These are phyloP conservation scores for Pestalotiopsis sp. DNA, from an alignment of 2,329 filamentous ascomycete genomes.

Conservation along the genomic window DNA sequence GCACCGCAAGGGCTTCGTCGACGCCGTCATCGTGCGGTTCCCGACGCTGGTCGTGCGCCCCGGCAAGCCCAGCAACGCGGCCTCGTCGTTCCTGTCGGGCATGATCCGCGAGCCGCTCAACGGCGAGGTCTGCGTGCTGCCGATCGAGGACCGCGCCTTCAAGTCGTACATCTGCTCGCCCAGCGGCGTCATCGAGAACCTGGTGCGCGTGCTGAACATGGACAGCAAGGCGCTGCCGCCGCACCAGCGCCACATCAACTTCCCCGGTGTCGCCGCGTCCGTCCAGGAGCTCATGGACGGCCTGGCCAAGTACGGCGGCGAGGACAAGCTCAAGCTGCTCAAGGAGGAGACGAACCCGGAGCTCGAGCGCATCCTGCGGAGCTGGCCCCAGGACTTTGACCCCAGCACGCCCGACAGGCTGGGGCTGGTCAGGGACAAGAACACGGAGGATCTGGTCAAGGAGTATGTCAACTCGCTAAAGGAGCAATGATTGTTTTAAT, in stretches of 20 bases:
- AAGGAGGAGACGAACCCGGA: slow-evolving; percentile 56
- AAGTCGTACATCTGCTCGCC: slow-evolving; percentile 58
- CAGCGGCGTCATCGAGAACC: slow-evolving; percentile 53
- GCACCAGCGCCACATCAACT: slow-evolving; percentile 56
- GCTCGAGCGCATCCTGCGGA: slow-evolving; percentile 59
- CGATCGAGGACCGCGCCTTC: slow-evolving; percentile 52
- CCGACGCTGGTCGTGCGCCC: slow-evolving; percentile 65
- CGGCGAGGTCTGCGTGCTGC: slow-evolving; percentile 55
- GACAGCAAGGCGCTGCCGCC: slow-evolving; percentile 41
- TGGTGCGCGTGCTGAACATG: slow-evolving; percentile 47
- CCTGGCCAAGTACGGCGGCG: slow-evolving; percentile 56
- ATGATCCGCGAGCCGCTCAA: slow-evolving; percentile 66
- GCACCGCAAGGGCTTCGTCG: slow-evolving; percentile 59
- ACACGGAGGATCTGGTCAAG: slow-evolving; percentile 56
- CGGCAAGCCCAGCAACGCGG: slow-evolving; percentile 61
- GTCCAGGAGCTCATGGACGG: slow-evolving; percentile 65
- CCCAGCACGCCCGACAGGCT: slow-evolving; percentile 51
- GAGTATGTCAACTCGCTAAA: slow-evolving; percentile 53
- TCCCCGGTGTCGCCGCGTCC: slow-evolving; percentile 59
- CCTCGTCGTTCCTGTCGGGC: slow-evolving; percentile 65
- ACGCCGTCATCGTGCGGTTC: slow-evolving; percentile 60
- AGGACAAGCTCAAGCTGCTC: slow-evolving; percentile 54
- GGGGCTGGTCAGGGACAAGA: slow-evolving; percentile 53
- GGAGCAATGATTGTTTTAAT: neutral
- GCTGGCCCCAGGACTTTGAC: slow-evolving; percentile 62